Evolutionary conservation across 1,284 basidiomycete genomes (phyloP), one percentile per base, ranked within the genome.

Genomic region (Sanghuangporus weigelae): DNA sequence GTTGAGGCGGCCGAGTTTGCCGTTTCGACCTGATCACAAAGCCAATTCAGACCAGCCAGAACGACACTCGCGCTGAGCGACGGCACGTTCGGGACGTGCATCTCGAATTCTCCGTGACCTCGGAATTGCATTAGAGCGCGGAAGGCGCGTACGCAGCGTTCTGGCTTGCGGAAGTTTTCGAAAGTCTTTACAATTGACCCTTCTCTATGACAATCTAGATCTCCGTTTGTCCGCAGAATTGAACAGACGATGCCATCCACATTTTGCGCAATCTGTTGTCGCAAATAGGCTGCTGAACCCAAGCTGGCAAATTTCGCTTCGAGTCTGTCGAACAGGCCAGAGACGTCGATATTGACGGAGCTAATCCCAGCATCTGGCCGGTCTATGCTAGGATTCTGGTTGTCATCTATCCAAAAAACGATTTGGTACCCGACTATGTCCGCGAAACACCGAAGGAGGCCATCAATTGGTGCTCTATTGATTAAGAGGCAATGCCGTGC

Each of bases 381-480:
- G 44, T 38, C 60, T 54, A 35, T 62, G n/a, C 46, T 39, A 23
- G n/a, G 26, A 6, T 35, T 16, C 26, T 40, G 53, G 5, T 69
- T 50, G 21, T 75, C 66, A 51, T 82, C 75, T 12, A 84, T 71
- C 69, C 77, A 81, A 31, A 76, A 76, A 7, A 82, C 78, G 54
- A 89, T 78, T 63, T 84, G 80, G 67, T 84, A 80, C 0, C 87
- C 90, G 38, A 92, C 76, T 55, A 92, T 82, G 56, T 90, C 85
- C 3, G 89, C 83, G 65, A 94, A 87, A 70, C 89, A 92, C 59
- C 81, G 79, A 19, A 74, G 75, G 57, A 90, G 73, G 5, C 86
- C 92, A 7, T 89, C 80, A 2, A 71, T 68, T 7, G 72, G 63
- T 0, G 79, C 75, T 66, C 81, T 84, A 59, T 83, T 81, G 26